Evolutionary conservation across 306 rosid genomes (phyloP).

Genomic region (Parietaria judaica): DNA sequence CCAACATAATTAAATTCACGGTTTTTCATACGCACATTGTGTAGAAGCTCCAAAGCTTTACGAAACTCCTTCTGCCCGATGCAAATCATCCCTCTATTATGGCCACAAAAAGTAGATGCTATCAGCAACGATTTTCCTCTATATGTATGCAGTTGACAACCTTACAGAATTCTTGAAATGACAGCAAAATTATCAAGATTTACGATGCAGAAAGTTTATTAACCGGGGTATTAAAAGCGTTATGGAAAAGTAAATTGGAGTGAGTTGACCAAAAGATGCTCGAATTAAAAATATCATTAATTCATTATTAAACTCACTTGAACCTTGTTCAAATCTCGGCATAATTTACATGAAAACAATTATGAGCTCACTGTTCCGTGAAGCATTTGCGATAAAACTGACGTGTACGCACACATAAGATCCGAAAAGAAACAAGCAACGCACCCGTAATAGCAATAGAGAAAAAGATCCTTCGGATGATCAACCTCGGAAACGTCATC

Average conservation of each 20-base stretch:
- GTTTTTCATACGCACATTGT: constrained; percentile 39
- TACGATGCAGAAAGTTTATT: neutral
- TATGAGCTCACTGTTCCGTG: too few relatives aligned
- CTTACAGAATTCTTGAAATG: constrained; percentile 7
- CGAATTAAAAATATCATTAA: neutral
- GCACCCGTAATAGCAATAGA: constrained; percentile 91
- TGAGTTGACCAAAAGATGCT: neutral
- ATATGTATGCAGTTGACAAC: constrained; percentile 3
- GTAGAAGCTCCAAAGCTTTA: constrained; percentile 92
- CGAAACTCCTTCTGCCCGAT: constrained; percentile 71
- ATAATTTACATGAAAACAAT: neutral
- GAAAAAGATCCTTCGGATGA: constrained; percentile 85
- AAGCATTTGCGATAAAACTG: too few relatives aligned
- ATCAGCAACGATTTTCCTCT: constrained; percentile 12
- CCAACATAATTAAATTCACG: too few relatives aligned
- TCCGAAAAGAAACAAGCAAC: constrained; percentile 13
- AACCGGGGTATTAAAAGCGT: neutral
- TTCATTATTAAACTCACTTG: neutral
- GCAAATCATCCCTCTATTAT: constrained; percentile 85
- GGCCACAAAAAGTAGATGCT: constrained; percentile 24
- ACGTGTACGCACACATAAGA: too few relatives aligned
- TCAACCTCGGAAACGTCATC: constrained; percentile 72
- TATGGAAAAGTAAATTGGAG: neutral
- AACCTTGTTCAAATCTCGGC: neutral
- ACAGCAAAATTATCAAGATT: neutral